Base-by-base conservation (phyloP, 2,329 filamentous ascomycete species). In the Colletotrichum liriopes region DNA sequence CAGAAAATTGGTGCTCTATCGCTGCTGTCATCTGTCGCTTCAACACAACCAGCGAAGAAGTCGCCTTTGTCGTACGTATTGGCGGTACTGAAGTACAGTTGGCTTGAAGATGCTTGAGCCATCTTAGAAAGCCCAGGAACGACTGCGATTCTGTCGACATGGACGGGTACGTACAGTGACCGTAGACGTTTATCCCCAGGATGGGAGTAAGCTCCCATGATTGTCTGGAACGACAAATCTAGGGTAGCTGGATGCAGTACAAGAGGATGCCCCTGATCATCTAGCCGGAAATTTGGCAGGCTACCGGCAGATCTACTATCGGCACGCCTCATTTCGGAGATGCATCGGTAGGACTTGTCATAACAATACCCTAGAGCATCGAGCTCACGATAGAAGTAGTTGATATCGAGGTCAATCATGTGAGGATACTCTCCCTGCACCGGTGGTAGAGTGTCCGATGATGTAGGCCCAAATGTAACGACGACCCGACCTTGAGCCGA, bases 171-270 rank as follows among this genome's bases (percentile, higher is more conserved):
- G 49, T 80, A 77, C 12, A 80, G 68, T 0, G 77, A 68, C 75
- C 77, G 78, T 6, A 84, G 73, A 3, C 75, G 74, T 2, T 77
- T 79, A 54, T 82, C 79, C 1, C 76, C 77, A 0, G 83, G 83
- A 20, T 73, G 78, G 18, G 77, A 76, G 55, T 76, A 78, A 1
- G 82, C 81, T 1, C 77, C 72, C 8, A 83, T 75, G 39, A 78
- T 65, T 3, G 78, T 69, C 65, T 85, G 83, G 64, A 85, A 78
- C 0, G 80, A 78, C 0, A 76, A 72, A 55, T 84, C 82, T 0
- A 84, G 73, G 5, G 76, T 70, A 0, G 74, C 78, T 0, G 82
- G 82, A 51, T 84, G 82, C 0, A 84, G 71, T 2, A 68, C 39
- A 6, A 68, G 41, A n/a, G 26, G 45, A 9, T 26, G 39, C 0